Evolutionary conservation across 2,329 filamentous ascomycete species (phyloP).

Genomic region (Cryphonectria naterciae): DNA sequence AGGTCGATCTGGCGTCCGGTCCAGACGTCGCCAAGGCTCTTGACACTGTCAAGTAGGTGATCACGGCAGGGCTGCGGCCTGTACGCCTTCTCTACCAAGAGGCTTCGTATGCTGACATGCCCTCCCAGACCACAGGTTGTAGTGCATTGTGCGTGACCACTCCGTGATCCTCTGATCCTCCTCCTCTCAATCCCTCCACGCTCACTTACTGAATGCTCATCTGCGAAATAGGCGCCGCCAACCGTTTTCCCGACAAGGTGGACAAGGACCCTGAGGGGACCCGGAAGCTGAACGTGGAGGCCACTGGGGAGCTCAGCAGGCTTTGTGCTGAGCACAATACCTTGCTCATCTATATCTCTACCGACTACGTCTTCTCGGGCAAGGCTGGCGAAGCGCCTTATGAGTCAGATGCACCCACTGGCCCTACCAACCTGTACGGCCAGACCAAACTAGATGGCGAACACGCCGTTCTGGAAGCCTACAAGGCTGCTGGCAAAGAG

Average conservation of each 20-base stretch:
- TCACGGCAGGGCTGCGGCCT: not conserved
- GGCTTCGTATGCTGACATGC: constrained; percentile 4
- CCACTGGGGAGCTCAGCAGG: constrained; percentile 67
- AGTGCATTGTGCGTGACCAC: constrained; percentile 69
- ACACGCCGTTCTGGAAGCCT: constrained; percentile 67
- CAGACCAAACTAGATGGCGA: constrained; percentile 66
- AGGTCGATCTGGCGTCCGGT: constrained; percentile 55
- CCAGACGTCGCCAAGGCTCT: constrained; percentile 54
- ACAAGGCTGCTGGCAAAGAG: constrained; percentile 48
- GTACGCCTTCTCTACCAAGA: constrained; percentile 27
- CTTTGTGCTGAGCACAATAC: constrained; percentile 65
- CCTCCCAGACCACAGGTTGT: constrained; percentile 70
- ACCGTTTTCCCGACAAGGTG: constrained; percentile 85
- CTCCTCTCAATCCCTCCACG: too few species aligned
- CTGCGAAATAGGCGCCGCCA: constrained; percentile 69
- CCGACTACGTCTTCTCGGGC: constrained; percentile 80
- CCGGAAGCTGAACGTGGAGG: constrained; percentile 72
- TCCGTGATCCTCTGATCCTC: not conserved
- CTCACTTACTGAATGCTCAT: constrained; percentile 1
- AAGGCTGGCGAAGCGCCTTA: constrained; percentile 83
- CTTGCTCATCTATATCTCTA: constrained; percentile 77
- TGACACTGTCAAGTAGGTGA: constrained; percentile 57
- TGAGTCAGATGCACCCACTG: constrained; percentile 62
- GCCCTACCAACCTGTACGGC: constrained; percentile 77
- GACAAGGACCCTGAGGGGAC: constrained; percentile 78